Percentiles rank a stretch among this genome's conserved stretches.
Conservation (phyloP, 139 green algal genomes). For the Nannochloris sp. region DNA sequence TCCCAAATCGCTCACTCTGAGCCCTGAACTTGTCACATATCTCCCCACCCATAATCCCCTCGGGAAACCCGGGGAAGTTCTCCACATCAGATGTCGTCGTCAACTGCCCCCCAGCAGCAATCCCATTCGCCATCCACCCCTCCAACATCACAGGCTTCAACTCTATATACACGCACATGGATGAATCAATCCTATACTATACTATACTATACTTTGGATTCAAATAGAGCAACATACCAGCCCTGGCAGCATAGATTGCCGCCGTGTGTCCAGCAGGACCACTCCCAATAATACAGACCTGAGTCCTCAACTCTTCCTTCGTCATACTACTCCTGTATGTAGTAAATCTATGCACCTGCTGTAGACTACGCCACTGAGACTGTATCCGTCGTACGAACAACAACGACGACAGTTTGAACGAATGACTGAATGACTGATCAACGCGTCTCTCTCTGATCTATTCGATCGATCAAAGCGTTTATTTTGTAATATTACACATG, state of each 20-base stretch:
- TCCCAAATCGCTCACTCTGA: slow-evolving; percentile 60
- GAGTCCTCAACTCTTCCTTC: slow-evolving; percentile 34
- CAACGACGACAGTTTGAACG: slow-evolving; percentile 2
- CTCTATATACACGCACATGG: slow-evolving; percentile 36
- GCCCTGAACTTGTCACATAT: slow-evolving; percentile 54
- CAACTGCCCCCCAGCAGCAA: slow-evolving; percentile 87
- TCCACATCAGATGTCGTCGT: slow-evolving; percentile 93
- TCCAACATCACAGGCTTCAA: slow-evolving; percentile 78
- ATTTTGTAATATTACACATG: too few relatives aligned
- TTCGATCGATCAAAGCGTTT: too few relatives aligned
- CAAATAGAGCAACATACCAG: slow-evolving; percentile 14
- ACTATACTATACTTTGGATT: background rate
- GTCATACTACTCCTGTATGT: slow-evolving; percentile 8
- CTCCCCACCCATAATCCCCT: slow-evolving; percentile 86
- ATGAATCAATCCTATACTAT: background rate
- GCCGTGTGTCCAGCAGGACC: slow-evolving; percentile 83
- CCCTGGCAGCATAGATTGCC: slow-evolving; percentile 47
- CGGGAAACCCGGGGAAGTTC: slow-evolving; percentile 94
- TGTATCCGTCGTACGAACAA: too few relatives aligned
- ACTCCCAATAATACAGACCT: slow-evolving; percentile 72
- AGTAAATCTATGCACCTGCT: too few relatives aligned
- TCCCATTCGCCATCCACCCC: slow-evolving; percentile 77
- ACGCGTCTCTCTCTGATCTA: too few relatives aligned
- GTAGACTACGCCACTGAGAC: too few relatives aligned
- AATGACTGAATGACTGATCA: too few relatives aligned